Evolutionary conservation across 2,329 filamentous ascomycete genomes (phyloP).

Genomic region (Penicillium sp.): DNA sequence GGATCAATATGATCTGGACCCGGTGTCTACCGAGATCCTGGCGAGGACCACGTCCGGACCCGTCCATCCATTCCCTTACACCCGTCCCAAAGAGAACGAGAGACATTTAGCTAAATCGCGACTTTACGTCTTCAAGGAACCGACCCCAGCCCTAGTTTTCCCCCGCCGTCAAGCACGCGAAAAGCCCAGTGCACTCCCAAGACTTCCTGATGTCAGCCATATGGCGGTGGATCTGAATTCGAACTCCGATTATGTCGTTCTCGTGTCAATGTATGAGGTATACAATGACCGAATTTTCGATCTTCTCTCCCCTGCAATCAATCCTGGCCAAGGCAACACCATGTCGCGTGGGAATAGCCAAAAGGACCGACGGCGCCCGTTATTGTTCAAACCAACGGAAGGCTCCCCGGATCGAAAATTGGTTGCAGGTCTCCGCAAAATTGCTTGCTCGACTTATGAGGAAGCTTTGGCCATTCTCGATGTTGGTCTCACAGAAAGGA

Average conservation of each 20-base stretch:
- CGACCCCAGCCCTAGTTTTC: constrained; percentile 50
- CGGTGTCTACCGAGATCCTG: constrained; percentile 8
- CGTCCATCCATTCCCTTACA: constrained; percentile 23
- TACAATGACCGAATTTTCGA: constrained; percentile 99
- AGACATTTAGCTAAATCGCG: constrained; percentile 35
- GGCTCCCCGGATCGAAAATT: constrained; percentile 85
- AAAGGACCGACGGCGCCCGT: constrained; percentile 69
- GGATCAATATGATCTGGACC: constrained; percentile 6
- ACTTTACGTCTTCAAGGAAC: constrained; percentile 48
- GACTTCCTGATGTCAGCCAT: constrained; percentile 66
- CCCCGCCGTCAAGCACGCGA: constrained; percentile 58
- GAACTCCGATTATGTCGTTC: constrained; percentile 72
- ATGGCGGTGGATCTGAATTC: constrained; percentile 62
- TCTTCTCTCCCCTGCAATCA: constrained; percentile 59
- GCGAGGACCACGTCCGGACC: constrained; percentile 11
- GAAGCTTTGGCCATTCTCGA: constrained; percentile 89
- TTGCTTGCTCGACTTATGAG: constrained; percentile 73
- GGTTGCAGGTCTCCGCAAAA: constrained; percentile 83
- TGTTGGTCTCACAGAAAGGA: constrained; percentile 76
- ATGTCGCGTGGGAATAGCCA: constrained; percentile 44
- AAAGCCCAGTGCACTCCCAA: constrained; percentile 64
- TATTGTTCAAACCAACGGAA: constrained; percentile 91
- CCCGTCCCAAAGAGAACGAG: constrained; percentile 22
- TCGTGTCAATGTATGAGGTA: constrained; percentile 98
- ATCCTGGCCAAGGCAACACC: constrained; percentile 38